phyloP scores from a whole-genome alignment of 192 early-diverging fungal genomes.

The Backusella mclennaniae region DNA sequence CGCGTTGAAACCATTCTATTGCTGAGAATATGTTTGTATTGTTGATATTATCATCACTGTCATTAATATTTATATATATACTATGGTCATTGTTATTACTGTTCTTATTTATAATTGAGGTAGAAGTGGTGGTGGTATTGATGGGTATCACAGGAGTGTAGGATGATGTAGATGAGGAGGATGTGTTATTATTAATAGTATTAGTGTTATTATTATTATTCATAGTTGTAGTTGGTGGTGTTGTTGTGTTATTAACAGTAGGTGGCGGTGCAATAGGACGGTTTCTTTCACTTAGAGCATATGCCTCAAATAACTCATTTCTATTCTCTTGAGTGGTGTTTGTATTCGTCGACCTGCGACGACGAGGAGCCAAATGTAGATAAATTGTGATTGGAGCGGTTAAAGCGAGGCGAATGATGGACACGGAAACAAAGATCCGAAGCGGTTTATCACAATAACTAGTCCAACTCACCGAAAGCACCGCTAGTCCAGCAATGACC shows the following conservation, averaged over 20 bases:
- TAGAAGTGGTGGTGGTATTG: not conserved
- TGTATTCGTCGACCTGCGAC: not conserved
- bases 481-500: constrained; percentile 38
- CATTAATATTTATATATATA: not conserved
- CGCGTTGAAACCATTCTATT: not conserved
- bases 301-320: not conserved
- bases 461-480: constrained; percentile 51
- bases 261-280: not conserved
- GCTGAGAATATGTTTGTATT: not conserved
- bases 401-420: constrained; percentile 56
- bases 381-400: constrained; percentile 68
- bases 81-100: not conserved
- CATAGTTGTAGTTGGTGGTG: not conserved
- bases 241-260: not conserved
- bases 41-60: not conserved
- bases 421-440: constrained; percentile 57
- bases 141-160: not conserved
- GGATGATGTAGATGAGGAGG: not conserved
- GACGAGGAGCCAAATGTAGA: constrained; percentile 54
- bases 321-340: not conserved
- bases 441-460: constrained; percentile 50
- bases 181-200: not conserved
- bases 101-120: not conserved
- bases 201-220: not conserved
- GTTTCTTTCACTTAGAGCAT: not conserved